Evolutionary conservation across 2,329 filamentous ascomycete genomes (phyloP), one percentile per base, ranked within the genome.

Genomic region (Torrubiellomyces zombiae): DNA sequence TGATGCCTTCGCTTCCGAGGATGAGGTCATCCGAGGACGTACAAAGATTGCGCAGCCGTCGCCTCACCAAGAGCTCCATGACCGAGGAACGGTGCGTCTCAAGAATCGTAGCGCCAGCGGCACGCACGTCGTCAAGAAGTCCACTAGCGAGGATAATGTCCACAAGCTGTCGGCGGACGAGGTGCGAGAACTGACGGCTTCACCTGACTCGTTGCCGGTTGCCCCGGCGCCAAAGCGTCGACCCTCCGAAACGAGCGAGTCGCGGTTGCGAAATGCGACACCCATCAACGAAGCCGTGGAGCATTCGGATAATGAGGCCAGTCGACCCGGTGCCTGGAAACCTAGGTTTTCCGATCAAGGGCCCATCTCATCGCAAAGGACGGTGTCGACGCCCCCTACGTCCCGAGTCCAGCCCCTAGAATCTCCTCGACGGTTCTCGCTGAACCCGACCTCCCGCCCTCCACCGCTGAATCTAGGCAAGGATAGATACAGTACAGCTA

Each of bases 151-250:
- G 20, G 60, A 58, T 31, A 56, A 50, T 23, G 47, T 69, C 23
- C 56, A 63, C 27, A 59, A 64, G 18, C 51, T 74, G 14, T 69
- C 67, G 0, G 63, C 63, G 6, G 60, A 55, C 18, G 63, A 70
- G 37, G 69, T 74, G 40, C 60, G 67, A 26, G 60, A 67, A 30
- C 46, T 75, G 30, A 60, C 63, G 9, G 59, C 56, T 15, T 56
- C 62, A 2, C 65, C 66, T 5, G 63, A 68, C 15, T 72, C 67
- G 1, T 47, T 75, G 2, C 68, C 69, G 9, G 44, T 73, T 1
- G 60, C 62, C 2, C 44, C 48, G 33, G 44, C 50, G 37, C 42
- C 49, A 30, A 26, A 43, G 26, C 33, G 48, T 44, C 32, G 51
- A 39, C 34, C 47, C 44, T 32, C n/a, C n/a, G n/a, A n/a, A n/a